These are phyloP conservation scores for Vanrija sp. DNA, from an alignment of 1,284 basidiomycete genomes.

Conservation along the genomic window DNA sequence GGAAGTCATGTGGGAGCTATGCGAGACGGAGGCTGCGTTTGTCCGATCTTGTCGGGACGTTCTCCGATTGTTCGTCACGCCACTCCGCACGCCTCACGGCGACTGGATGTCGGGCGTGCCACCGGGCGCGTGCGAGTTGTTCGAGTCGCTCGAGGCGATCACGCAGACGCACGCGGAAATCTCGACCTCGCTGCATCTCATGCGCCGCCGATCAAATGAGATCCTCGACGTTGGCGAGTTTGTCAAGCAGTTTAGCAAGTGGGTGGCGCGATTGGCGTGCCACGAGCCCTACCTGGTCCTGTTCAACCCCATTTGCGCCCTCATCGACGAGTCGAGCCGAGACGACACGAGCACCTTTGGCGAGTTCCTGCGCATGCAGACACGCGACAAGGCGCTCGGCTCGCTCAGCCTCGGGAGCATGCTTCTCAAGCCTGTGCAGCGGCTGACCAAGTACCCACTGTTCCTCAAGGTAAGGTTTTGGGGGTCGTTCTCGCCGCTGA, in stretches of 20 bases:
- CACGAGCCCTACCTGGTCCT: slow-evolving; percentile 80
- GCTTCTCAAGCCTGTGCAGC: slow-evolving; percentile 68
- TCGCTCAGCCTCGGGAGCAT: slow-evolving; percentile 62
- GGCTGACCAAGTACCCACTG: slow-evolving; percentile 67
- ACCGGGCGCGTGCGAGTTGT: slow-evolving; percentile 60
- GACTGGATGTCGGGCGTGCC: slow-evolving; percentile 78
- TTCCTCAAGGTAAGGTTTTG: slow-evolving; percentile 62
- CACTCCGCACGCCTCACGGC: slow-evolving; percentile 63
- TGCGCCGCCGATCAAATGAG: slow-evolving; percentile 30
- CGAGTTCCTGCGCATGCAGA: slow-evolving; percentile 75
- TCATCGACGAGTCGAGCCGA: slow-evolving; percentile 58
- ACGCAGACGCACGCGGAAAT: slow-evolving; percentile 67
- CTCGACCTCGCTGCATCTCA: slow-evolving; percentile 54
- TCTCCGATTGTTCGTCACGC: slow-evolving; percentile 65
- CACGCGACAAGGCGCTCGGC: slow-evolving; percentile 62
- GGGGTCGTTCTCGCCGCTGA: slow-evolving; percentile 5
- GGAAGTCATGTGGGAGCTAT: slow-evolving; percentile 64
- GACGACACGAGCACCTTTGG: slow-evolving; percentile 66
- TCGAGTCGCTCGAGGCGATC: slow-evolving; percentile 83
- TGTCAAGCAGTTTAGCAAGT: slow-evolving; percentile 58
- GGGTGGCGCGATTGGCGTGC: slow-evolving; percentile 65
- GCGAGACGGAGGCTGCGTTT: slow-evolving; percentile 64
- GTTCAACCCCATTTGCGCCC: slow-evolving; percentile 59
- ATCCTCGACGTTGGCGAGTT: slow-evolving; percentile 52
- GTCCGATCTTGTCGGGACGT: slow-evolving; percentile 62